Conservation (phyloP, 352 stramenopile species). For the Globisporangium alternatum region DNA sequence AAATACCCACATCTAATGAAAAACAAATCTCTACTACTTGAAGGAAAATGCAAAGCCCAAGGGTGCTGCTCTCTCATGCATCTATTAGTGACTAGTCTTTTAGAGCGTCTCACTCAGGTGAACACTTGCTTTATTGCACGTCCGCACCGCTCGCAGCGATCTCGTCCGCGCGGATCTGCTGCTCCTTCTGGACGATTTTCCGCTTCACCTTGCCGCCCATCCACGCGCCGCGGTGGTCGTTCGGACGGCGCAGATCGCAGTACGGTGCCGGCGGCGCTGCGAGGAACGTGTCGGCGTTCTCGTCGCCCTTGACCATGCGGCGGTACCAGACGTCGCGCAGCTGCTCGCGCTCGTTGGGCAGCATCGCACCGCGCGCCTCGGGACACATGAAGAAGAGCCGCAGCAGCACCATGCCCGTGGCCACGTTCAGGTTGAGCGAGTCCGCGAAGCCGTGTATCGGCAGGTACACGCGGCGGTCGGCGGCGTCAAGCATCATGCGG, state of each 20-base stretch:
- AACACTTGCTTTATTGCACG: neutral
- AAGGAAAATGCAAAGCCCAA: neutral
- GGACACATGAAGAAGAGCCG: conserved; percentile 43
- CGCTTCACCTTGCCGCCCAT: conserved; percentile 32
- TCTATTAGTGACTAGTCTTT: no score
- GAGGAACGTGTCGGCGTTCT: conserved; percentile 24
- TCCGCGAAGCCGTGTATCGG: conserved; percentile 85
- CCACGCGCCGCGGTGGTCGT: conserved; percentile 35
- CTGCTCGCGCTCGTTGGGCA: conserved; percentile 18
- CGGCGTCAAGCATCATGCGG: conserved; percentile 58
- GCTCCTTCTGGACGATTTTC: conserved; percentile 21
- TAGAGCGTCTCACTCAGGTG: neutral
- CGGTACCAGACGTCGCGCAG: conserved; percentile 33
- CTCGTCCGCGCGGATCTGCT: conserved; percentile 13
- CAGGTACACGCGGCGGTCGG: conserved; percentile 80
- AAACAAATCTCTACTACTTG: neutral
- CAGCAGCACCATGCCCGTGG: conserved; percentile 78
- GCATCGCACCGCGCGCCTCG: conserved; percentile 30
- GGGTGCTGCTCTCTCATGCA: neutral
- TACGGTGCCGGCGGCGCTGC: conserved; percentile 19
- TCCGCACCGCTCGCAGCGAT: neutral
- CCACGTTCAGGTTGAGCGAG: conserved; percentile 85
- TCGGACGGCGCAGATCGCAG: conserved; percentile 27
- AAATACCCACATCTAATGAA: neutral
- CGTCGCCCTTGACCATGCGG: conserved; percentile 26